Evolutionary conservation across 192 early-diverging fungal genomes (phyloP).

Genomic region (Coemansia sp.): DNA sequence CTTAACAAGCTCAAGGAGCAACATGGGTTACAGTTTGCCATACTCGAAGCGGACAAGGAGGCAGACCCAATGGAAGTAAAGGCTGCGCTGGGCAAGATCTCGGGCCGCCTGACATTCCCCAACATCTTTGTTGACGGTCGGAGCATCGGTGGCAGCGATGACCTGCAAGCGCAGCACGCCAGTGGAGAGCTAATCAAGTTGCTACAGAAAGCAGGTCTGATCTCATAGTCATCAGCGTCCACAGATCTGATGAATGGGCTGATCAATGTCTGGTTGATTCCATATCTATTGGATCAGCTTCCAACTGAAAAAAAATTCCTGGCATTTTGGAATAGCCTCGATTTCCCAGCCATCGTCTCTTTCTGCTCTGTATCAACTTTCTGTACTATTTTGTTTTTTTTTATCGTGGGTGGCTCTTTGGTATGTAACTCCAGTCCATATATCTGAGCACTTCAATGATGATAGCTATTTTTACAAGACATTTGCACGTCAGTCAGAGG

Average conservation of each 20-base stretch:
- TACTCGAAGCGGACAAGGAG: constrained; percentile 58
- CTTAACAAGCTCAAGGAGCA: constrained; percentile 45
- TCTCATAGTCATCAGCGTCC: constrained; percentile 11
- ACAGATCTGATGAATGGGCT: neutral
- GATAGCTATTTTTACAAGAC: constrained; percentile 23
- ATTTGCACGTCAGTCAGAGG: constrained; percentile 58
- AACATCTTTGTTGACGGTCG: constrained; percentile 73
- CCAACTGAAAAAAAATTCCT: neutral
- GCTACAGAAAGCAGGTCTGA: constrained; percentile 34
- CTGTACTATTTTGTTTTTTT: neutral
- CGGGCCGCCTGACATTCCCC: constrained; percentile 63
- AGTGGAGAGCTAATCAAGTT: constrained; percentile 59
- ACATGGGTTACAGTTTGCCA: constrained; percentile 49
- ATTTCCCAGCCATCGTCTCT: neutral
- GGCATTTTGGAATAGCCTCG: neutral
- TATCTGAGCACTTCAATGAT: constrained; percentile 21
- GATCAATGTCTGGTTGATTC: neutral
- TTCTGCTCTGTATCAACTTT: neutral
- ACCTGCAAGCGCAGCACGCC: constrained; percentile 47
- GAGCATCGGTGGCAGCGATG: constrained; percentile 69
- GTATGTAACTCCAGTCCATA: neutral
- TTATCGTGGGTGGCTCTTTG: neutral
- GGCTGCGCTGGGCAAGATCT: constrained; percentile 55
- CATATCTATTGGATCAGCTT: neutral
- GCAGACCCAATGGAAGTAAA: constrained; percentile 60